Conservation (phyloP, 140 eudicot species). For the Anethum foeniculum region DNA sequence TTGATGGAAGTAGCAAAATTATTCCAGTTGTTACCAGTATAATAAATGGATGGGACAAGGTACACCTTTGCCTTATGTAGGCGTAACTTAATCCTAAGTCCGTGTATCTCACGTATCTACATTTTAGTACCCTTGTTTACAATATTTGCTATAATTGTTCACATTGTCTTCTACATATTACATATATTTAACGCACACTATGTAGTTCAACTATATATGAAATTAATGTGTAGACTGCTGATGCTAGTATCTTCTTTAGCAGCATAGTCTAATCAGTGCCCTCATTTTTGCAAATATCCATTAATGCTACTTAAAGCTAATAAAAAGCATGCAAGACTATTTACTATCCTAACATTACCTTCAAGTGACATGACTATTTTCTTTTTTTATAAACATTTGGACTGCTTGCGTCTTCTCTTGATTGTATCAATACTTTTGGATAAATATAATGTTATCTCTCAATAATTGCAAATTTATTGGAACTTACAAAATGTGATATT, state of each 20-base stretch:
- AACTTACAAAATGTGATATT: neutral
- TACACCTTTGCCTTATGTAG: constrained; percentile 17
- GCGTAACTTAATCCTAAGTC: neutral
- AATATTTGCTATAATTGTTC: neutral
- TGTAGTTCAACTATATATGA: neutral
- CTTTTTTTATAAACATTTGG: neutral
- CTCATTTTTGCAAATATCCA: neutral
- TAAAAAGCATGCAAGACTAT: neutral
- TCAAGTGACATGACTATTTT: neutral
- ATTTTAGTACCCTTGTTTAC: neutral
- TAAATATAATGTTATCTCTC: neutral
- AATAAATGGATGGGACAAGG: constrained; percentile 67
- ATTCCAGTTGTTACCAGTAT: constrained; percentile 80
- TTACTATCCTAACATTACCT: neutral
- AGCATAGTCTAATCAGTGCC: neutral
- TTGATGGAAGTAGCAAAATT: constrained; percentile 75
- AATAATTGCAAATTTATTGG: neutral
- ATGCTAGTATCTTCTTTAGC: neutral
- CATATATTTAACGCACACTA: neutral
- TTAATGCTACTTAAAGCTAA: neutral
- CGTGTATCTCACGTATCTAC: neutral
- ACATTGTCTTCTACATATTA: neutral
- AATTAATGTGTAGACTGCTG: neutral
- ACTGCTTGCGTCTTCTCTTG: neutral
- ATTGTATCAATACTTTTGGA: neutral